phyloP scores from a whole-genome alignment of 1,139 yeast species.

The Geotrichum aggregatum region DNA sequence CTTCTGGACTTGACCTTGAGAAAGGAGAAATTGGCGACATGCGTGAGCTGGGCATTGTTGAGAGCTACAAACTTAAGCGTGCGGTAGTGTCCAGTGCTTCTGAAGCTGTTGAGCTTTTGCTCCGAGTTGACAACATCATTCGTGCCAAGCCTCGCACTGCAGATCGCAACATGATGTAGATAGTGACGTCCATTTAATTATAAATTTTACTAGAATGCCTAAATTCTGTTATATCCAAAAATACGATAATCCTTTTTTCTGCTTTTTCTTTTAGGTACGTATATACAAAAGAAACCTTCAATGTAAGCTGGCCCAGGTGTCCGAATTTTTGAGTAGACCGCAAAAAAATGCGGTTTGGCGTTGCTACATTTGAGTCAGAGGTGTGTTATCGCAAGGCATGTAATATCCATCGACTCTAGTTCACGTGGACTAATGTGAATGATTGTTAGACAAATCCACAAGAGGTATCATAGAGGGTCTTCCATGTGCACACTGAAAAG shows the following conservation, averaged over 20 bases:
- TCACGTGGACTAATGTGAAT: no score
- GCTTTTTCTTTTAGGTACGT: no score
- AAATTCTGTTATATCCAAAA: no score
- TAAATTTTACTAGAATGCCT: no score
- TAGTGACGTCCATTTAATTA: no score
- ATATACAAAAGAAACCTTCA: no score
- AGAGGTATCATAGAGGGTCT: constrained; percentile 70
- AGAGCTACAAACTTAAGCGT: constrained; percentile 81
- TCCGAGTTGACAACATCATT: constrained; percentile 92
- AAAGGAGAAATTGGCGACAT: constrained; percentile 84
- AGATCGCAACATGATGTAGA: constrained; percentile 53
- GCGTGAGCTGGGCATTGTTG: constrained; percentile 90
- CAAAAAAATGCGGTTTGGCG: background rate
- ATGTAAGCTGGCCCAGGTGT: no score
- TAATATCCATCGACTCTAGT: no score
- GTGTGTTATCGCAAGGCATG: no score
- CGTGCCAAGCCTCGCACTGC: constrained; percentile 98
- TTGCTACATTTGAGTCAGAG: background rate
- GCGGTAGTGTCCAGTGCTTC: constrained; percentile 96
- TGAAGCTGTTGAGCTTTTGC: constrained; percentile 92
- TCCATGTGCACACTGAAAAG: constrained; percentile 86
- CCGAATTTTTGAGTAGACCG: no score
- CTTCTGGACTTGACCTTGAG: constrained; percentile 85
- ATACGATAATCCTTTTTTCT: no score
- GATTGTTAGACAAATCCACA: constrained; percentile 32